Evolutionary conservation across 1,284 basidiomycete species (phyloP), one percentile per base, ranked within the genome.

Genomic region (Wolfiporia cocos): DNA sequence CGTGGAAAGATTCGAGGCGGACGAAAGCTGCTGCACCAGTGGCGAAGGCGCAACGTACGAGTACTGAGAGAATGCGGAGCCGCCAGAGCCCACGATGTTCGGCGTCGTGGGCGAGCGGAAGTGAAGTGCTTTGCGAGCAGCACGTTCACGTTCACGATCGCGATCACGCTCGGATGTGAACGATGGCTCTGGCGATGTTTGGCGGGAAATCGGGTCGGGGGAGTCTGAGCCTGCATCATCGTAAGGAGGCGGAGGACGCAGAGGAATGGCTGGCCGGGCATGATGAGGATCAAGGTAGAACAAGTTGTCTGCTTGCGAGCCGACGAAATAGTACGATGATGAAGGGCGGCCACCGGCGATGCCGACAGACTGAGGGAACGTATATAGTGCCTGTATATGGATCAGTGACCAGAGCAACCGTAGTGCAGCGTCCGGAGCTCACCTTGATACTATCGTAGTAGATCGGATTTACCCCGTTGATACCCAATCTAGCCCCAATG

Each of bases 211-310:
- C 1, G 48, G 44, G 4, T 41, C 23, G 4, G 46, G 44, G n/a
- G n/a, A n/a, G n/a, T n/a, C n/a, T n/a, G n/a, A n/a, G n/a, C n/a
- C n/a, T n/a, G n/a, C n/a, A 2, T 52, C 47, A 20, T 39, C 42
- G 7, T 43, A 19, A n/a, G 46, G 44, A 10, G 59, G 51, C 1
- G 81, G 76, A 0, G 76, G 70, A 11, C 84, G 78, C 5, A 94
- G 72, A 0, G 87, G 82, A 9, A 99, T 70, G 0, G 91, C 74
- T 0, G 90, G 79, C 5, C 93, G 79, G 0, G 92, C 77, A 56
- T 95, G 83, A 59, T 98, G 95, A 0, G 95, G 95, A 62, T 99
- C 95, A 37, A 98, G 86, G 59, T 98, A 99, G 65, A 97, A 95
- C 5, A 96, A 71, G 40, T 81, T 86, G 51, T 92, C 86, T 3